Conservation (phyloP, 352 stramenopile genomes). For the Globisporangium alternatum region DNA sequence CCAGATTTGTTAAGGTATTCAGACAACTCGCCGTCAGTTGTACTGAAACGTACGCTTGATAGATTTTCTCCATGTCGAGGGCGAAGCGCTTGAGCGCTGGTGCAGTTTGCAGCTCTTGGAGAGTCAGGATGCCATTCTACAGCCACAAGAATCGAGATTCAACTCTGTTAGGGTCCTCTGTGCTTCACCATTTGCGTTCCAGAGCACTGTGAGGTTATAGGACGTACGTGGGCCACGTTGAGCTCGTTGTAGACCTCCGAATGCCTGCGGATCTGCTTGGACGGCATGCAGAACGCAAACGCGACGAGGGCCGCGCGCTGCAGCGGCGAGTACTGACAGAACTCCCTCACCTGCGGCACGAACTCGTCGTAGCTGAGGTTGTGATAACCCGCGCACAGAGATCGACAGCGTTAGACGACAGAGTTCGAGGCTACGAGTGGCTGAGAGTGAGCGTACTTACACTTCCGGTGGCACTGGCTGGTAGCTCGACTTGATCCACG, state of each 20-base stretch:
- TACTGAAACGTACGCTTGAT: constrained; percentile 36
- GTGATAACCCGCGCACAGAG: neutral
- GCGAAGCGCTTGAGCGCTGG: constrained; percentile 49
- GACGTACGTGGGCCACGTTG: constrained; percentile 59
- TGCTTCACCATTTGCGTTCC: neutral
- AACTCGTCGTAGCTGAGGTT: constrained; percentile 55
- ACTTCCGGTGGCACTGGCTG: constrained; percentile 34
- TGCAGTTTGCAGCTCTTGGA: constrained; percentile 57
- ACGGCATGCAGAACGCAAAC: constrained; percentile 70
- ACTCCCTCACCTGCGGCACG: constrained; percentile 56
- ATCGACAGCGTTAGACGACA: neutral
- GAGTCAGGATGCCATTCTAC: constrained; percentile 66
- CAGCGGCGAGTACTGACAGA: constrained; percentile 66
- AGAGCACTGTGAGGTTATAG: neutral
- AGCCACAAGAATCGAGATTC: too few species aligned
- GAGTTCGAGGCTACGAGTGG: neutral
- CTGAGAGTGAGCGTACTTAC: constrained; percentile 20
- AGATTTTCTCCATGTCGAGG: constrained; percentile 69
- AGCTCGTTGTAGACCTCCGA: constrained; percentile 78
- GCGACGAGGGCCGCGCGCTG: constrained; percentile 60
- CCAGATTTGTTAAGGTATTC: neutral
- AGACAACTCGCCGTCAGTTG: too few species aligned
- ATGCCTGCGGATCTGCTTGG: constrained; percentile 45
- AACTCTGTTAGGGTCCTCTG: neutral
- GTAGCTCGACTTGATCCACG: constrained; percentile 68